These are phyloP conservation scores for Lipomyces chichibuensis DNA, from an alignment of 805 yeast genomes.

Conservation along the genomic window DNA sequence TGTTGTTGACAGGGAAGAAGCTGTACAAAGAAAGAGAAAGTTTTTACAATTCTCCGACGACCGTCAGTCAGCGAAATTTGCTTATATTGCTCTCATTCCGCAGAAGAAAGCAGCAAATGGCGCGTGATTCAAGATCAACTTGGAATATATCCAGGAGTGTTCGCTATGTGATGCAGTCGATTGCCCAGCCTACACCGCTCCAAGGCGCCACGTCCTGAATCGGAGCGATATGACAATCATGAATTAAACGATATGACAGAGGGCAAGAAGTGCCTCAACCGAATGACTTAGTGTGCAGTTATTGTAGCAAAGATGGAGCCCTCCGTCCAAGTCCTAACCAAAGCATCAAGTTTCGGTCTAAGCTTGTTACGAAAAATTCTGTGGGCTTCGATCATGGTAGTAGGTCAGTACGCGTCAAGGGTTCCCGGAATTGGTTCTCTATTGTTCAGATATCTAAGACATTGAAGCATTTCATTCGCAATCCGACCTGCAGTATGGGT, in stretches of 20 bases:
- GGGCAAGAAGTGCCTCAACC: background rate
- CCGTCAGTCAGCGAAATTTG: too few relatives aligned
- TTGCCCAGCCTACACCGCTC: background rate
- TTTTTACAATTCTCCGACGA: too few relatives aligned
- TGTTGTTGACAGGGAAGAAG: too few relatives aligned
- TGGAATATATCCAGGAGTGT: background rate
- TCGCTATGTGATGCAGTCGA: background rate
- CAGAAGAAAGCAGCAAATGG: background rate
- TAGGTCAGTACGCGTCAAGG: background rate
- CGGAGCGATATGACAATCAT: background rate
- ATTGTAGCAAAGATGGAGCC: background rate
- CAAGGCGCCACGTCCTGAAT: background rate
- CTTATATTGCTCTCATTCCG: background rate
- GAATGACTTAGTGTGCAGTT: background rate
- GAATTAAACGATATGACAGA: background rate
- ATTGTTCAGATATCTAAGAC: background rate
- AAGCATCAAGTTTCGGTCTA: background rate
- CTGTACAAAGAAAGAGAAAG: too few relatives aligned
- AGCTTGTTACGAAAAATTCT: background rate
- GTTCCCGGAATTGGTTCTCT: background rate
- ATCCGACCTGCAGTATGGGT: background rate
- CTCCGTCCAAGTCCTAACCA: background rate
- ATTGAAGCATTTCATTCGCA: background rate
- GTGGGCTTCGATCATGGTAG: background rate
- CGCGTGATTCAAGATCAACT: background rate